phyloP scores from a whole-genome alignment of 2,329 filamentous ascomycete species.

The Sordariomycetes sp. region DNA sequence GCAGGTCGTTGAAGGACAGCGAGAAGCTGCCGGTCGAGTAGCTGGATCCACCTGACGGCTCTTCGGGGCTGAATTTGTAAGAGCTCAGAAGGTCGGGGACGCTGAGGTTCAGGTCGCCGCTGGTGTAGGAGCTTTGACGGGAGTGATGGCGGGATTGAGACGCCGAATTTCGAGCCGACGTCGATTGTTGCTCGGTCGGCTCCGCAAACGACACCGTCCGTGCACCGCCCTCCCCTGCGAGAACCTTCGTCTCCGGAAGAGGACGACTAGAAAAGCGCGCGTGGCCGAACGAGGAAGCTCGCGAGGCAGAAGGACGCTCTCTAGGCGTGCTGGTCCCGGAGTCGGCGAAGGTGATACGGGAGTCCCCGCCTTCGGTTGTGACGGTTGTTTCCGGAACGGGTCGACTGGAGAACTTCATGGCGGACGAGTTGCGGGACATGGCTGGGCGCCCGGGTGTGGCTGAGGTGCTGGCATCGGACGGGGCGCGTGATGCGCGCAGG shows the following conservation, averaged over 20 bases:
- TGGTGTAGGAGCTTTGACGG: conserved; percentile 18
- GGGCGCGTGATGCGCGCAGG: too few relatives aligned
- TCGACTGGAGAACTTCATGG: conserved; percentile 60
- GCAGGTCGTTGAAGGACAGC: conserved; percentile 78
- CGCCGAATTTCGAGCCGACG: conserved; percentile 10
- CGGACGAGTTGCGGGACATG: conserved; percentile 41
- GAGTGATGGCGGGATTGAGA: conserved; percentile 18
- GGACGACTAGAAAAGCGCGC: conserved; percentile 55
- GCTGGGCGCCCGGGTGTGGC: too few relatives aligned
- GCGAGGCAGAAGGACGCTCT: conserved; percentile 26
- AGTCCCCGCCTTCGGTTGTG: conserved; percentile 48
- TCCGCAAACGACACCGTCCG: conserved; percentile 57
- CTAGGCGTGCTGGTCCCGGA: conserved; percentile 14
- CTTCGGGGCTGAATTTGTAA: conserved; percentile 21
- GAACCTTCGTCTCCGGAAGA: conserved; percentile 50
- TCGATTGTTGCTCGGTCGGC: conserved; percentile 12
- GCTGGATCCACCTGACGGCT: conserved; percentile 24
- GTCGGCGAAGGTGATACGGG: conserved; percentile 60
- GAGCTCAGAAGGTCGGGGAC: conserved; percentile 35
- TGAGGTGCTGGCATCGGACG: too few relatives aligned
- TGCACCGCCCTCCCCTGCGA: conserved; percentile 41
- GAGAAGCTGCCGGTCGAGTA: conserved; percentile 55
- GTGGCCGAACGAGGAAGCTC: conserved; percentile 37
- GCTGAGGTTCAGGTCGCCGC: conserved; percentile 26
- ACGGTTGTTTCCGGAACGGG: conserved; percentile 64